phyloP scores from a whole-genome alignment of 768 basidiomycete species.

The Termitomyces sp. region DNA sequence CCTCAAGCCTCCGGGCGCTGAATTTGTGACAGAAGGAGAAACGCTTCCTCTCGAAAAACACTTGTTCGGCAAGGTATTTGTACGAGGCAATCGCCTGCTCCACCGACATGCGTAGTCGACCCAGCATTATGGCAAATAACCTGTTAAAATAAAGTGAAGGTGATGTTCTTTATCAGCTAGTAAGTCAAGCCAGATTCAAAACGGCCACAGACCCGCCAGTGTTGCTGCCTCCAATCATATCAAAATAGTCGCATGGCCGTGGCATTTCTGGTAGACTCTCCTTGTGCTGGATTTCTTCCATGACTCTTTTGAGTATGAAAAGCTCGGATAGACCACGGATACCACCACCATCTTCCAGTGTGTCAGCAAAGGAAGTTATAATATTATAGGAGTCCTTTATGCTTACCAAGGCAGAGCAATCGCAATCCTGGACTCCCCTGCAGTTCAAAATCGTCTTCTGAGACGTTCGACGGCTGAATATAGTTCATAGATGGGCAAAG shows the following conservation, averaged over 20 bases:
- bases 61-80: neutral
- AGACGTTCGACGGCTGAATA: neutral
- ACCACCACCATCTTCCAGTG: constrained; percentile 15
- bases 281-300: constrained; percentile 10
- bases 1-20: neutral
- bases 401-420: neutral
- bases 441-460: neutral
- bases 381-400: neutral
- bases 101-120: neutral
- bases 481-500: neutral
- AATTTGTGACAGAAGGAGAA: neutral
- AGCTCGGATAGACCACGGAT: constrained; percentile 16
- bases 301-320: constrained; percentile 14
- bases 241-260: constrained; percentile 18
- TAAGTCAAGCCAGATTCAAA: neutral
- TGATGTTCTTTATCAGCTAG: neutral
- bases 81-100: neutral
- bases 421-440: neutral
- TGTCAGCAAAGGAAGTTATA: neutral
- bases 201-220: constrained; percentile 17
- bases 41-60: neutral
- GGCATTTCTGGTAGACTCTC: constrained; percentile 2
- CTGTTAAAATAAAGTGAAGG: neutral
- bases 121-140: neutral
- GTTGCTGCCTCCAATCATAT: constrained; percentile 19